A percentile compares a stretch with the other conserved stretches of the same genome.
Conservation (phyloP, 441 rosid species). For the Erodium texanum region DNA sequence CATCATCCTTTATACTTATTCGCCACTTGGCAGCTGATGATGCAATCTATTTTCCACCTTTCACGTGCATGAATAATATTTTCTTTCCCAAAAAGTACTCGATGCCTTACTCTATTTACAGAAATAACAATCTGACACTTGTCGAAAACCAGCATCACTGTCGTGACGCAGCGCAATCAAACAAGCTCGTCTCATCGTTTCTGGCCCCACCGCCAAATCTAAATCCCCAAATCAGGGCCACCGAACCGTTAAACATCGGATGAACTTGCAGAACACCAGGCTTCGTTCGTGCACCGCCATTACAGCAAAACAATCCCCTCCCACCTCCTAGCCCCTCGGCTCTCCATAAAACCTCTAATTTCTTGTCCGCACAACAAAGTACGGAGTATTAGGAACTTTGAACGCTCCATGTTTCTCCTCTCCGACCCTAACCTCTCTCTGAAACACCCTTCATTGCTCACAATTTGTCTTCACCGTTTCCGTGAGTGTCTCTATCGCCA, state of each 20-base stretch:
- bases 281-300: not conserved
- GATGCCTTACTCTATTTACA: not conserved
- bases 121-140: not conserved
- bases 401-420: not conserved
- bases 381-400: not conserved
- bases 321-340: too few relatives aligned
- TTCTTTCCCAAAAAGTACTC: not conserved
- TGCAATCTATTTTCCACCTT: too few relatives aligned
- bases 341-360: not conserved
- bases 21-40: not conserved
- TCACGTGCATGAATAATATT: not conserved
- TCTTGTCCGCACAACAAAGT: not conserved
- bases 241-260: too few relatives aligned
- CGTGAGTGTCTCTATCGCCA: too few relatives aligned
- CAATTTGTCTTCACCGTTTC: not conserved
- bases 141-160: not conserved
- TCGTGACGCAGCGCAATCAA: not conserved
- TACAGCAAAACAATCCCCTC: not conserved
- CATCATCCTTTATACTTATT: not conserved
- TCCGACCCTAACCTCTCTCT: not conserved
- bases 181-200: not conserved
- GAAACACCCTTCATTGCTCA: not conserved
- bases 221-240: not conserved
- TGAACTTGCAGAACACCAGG: not conserved
- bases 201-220: slow-evolving; percentile 3